phyloP scores from a whole-genome alignment of 331 rosid genomes.

The Stylosanthes scabra region DNA sequence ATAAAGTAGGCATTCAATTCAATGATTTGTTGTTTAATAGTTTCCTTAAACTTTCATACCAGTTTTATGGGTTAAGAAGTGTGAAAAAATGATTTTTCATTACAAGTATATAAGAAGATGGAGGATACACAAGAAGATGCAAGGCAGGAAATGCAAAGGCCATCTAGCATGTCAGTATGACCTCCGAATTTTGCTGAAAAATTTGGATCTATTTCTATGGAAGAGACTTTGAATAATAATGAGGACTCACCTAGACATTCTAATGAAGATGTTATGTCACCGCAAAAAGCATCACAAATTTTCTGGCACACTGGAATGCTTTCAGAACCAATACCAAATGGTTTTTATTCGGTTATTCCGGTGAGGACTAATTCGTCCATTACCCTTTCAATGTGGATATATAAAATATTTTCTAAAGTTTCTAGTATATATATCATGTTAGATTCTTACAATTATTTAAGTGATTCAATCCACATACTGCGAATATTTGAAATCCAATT shows the following conservation, averaged over 20 bases:
- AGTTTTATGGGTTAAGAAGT: slow-evolving; percentile 70
- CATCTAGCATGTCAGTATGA: slow-evolving; percentile 86
- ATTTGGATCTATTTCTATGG: slow-evolving; percentile 86
- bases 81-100: slow-evolving; percentile 77
- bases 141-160: slow-evolving; percentile 68
- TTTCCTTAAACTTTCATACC: slow-evolving; percentile 44
- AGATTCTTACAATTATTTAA: slow-evolving; percentile 22
- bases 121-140: slow-evolving; percentile 81
- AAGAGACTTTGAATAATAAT: slow-evolving; percentile 62
- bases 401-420: slow-evolving; percentile 19
- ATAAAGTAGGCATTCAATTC: slow-evolving; percentile 35
- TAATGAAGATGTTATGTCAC: slow-evolving; percentile 68
- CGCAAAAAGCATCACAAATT: slow-evolving; percentile 86
- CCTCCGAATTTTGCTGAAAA: slow-evolving; percentile 80
- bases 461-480: too few species aligned
- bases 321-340: slow-evolving; percentile 88
- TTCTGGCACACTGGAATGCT: slow-evolving; percentile 95
- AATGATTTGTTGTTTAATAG: slow-evolving; percentile 41
- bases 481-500: too few species aligned
- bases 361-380: slow-evolving; percentile 56
- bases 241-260: slow-evolving; percentile 64
- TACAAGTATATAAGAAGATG: slow-evolving; percentile 68
- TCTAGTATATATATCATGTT: slow-evolving; percentile 11
- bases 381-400: slow-evolving; percentile 29
- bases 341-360: slow-evolving; percentile 89